Base-by-base conservation (phyloP, 78 protist species). In the Dictyostelium intermedium region DNA sequence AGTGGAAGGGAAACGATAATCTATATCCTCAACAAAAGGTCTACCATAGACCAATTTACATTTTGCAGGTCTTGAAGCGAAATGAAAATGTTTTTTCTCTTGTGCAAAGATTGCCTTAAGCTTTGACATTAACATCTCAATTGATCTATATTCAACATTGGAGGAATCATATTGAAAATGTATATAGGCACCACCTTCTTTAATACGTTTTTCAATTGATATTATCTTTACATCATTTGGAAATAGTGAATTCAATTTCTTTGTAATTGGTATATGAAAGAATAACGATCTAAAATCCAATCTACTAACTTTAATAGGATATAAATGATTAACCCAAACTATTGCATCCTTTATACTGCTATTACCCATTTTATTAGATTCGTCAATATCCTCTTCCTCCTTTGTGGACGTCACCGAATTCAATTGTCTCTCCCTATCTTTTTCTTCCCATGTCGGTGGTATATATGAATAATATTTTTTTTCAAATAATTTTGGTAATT, bases 121-220 rank as follows among this genome's bases (percentile, higher is more conserved):
- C 60, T 60, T 82, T 30, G 60, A 35, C 61, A 41, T 30, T 47
- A 80, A 35, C 84, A 35, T 5, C 1, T 80, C 84, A 4, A 47
- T 25, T 30, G 41, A 45, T 20, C 50, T 20, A 76, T 34, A 39
- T 47, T 80, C 84, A 1, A 37, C 37, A 8, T 35, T 82, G 1
- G 16, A 20, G 1, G 84, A 39, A 79, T 79, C 84, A 20, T 82
- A 56, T 80, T 76, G 66, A 47, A 89, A 89, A 50, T 89, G 87
- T 30, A 89, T 80, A 35, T 89, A 89, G 1, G 94, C 94, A 45
- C 94, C 94, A 89, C 94, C 94, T 79, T 89, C 94, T 80, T 89
- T 89, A 30, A 89, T 70, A 43, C 94, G 45, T 69, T 80, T 78
- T n/a, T 89, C 94, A 47, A 89, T 50, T 27, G 94, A 89, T 16